Conservation (phyloP, 805 yeast genomes). For the Candida hispaniensis region DNA sequence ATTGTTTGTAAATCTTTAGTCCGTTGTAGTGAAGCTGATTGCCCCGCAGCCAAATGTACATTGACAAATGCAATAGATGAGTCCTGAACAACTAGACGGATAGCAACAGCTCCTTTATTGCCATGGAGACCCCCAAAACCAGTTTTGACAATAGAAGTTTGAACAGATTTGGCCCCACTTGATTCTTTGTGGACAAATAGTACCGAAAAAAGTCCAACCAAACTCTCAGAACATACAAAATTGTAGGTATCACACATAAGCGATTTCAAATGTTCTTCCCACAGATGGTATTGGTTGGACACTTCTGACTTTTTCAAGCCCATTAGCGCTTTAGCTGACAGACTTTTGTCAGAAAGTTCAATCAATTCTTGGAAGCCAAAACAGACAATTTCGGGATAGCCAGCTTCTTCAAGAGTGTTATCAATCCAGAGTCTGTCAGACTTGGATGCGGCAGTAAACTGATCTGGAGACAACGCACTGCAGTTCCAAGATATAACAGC, state of each 20-base stretch:
- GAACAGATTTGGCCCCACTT: conserved; percentile 45
- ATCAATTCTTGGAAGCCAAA: conserved; percentile 86
- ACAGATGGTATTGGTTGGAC: conserved; percentile 25
- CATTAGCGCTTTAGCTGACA: conserved; percentile 45
- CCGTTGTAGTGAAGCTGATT: conserved; percentile 67
- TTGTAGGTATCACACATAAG: conserved; percentile 35
- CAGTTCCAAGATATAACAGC: conserved; percentile 34
- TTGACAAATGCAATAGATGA: conserved; percentile 69
- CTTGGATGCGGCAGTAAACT: conserved; percentile 21
- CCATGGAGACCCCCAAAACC: conserved; percentile 89
- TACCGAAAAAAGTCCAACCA: conserved; percentile 67
- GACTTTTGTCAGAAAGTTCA: conserved; percentile 75
- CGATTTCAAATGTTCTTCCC: conserved; percentile 29
- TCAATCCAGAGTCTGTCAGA: conserved; percentile 21
- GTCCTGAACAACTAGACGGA: conserved; percentile 53
- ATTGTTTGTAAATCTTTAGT: conserved; percentile 79
- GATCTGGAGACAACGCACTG: conserved; percentile 31
- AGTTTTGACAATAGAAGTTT: conserved; percentile 71
- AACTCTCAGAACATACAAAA: conserved; percentile 61
- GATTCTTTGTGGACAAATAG: conserved; percentile 53
- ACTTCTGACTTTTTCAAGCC: conserved; percentile 42
- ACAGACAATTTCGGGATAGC: conserved; percentile 56
- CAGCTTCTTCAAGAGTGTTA: conserved; percentile 21
- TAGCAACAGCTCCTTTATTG: conserved; percentile 63
- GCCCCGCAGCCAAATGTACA: conserved; percentile 91